Conservation (phyloP, 2,329 filamentous ascomycete species). For the Lecanicillium sp. region DNA sequence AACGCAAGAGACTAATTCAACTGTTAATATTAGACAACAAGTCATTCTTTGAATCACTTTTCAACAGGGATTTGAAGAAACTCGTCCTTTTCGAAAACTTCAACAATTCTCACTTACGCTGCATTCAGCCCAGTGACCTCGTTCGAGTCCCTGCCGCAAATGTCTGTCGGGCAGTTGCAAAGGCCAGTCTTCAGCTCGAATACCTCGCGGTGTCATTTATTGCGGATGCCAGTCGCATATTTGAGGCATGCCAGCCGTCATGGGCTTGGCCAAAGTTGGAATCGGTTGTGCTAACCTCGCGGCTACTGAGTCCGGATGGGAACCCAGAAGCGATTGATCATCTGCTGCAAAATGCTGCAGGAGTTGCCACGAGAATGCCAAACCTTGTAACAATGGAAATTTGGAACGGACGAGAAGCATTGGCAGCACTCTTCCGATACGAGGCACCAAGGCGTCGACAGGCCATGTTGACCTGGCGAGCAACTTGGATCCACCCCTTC, state of each 20-base stretch:
- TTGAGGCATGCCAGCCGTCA: constrained; percentile 12
- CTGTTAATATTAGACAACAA: constrained; percentile 10
- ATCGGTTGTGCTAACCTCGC: constrained; percentile 22
- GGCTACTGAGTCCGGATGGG: constrained; percentile 15
- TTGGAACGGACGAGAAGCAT: constrained; percentile 21
- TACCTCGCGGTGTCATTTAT: constrained; percentile 24
- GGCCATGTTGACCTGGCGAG: no score
- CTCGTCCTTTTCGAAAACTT: no score
- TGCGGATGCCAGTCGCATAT: constrained; percentile 22
- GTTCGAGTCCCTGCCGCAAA: constrained; percentile 14
- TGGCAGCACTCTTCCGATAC: constrained; percentile 18
- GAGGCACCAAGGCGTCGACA: not conserved
- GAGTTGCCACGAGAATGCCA: constrained; percentile 19
- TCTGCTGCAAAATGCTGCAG: constrained; percentile 19
- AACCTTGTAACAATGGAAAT: constrained; percentile 21
- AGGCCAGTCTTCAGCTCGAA: constrained; percentile 19
- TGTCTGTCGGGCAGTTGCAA: constrained; percentile 20
- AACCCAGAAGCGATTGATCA: constrained; percentile 13
- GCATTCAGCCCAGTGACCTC: no score
- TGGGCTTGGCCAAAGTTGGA: constrained; percentile 23
- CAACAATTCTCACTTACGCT: no score
- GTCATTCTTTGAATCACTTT: no score
- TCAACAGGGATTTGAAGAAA: no score
- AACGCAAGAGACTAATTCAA: constrained; percentile 10
- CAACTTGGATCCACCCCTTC: no score